These are phyloP conservation scores for Ilex paraguariensis DNA, from an alignment of 305 asterid species.

Conservation along the genomic window DNA sequence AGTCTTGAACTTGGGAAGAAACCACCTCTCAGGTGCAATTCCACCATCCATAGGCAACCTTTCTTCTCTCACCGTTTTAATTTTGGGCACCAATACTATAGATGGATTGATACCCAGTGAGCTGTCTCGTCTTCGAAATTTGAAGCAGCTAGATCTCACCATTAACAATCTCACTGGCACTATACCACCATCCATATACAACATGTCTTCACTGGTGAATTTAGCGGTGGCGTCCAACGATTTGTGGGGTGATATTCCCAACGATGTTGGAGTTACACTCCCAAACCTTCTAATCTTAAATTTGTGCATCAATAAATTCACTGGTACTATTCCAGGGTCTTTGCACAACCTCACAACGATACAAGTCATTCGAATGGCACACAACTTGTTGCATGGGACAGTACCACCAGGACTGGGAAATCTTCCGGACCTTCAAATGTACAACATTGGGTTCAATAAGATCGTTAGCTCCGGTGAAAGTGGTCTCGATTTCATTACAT, in stretches of 20 bases:
- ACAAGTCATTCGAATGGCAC: slow-evolving; percentile 34
- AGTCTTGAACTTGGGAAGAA: slow-evolving; percentile 35
- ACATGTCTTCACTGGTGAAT: slow-evolving; percentile 41
- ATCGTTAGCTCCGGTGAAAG: slow-evolving; percentile 30
- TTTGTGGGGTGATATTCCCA: slow-evolving; percentile 41
- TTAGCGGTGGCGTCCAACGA: slow-evolving; percentile 44
- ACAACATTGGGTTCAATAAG: slow-evolving; percentile 41
- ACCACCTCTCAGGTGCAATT: slow-evolving; percentile 37
- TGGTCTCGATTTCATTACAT: slow-evolving; percentile 35
- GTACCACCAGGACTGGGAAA: slow-evolving; percentile 59
- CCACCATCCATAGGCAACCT: slow-evolving; percentile 42
- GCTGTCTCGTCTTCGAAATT: slow-evolving; percentile 21
- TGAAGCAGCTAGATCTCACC: slow-evolving; percentile 42
- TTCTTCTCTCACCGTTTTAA: slow-evolving; percentile 33
- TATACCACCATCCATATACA: slow-evolving; percentile 51
- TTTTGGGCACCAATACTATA: slow-evolving; percentile 38
- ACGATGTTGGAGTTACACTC: slow-evolving; percentile 33
- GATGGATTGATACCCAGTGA: slow-evolving; percentile 29
- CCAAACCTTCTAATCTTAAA: slow-evolving; percentile 46
- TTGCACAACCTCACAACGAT: slow-evolving; percentile 52
- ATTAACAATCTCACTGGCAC: slow-evolving; percentile 44
- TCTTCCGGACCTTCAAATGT: slow-evolving; percentile 39
- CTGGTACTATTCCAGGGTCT: slow-evolving; percentile 54
- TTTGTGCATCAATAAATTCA: slow-evolving; percentile 45
- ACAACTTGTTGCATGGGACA: slow-evolving; percentile 43